Evolutionary conservation across 2,329 filamentous ascomycete species (phyloP).

Genomic region (Didymella exigua): DNA sequence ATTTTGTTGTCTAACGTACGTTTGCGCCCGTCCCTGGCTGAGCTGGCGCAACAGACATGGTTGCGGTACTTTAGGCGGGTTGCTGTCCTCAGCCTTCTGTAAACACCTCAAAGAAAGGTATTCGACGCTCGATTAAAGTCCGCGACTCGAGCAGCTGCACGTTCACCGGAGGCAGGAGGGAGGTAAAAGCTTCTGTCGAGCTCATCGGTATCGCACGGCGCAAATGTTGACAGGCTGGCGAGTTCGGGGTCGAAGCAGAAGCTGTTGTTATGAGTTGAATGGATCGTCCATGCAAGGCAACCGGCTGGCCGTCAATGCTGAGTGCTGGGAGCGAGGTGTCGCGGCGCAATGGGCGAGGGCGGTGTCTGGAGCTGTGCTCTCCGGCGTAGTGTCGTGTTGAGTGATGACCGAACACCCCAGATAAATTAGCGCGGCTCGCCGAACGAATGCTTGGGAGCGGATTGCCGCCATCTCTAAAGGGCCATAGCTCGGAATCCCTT

Average conservation of each 20-base stretch:
- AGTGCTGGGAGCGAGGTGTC: constrained; percentile 18
- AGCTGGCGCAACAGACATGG: constrained; percentile 24
- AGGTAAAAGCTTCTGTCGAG: constrained; percentile 28
- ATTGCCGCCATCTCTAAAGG: constrained; percentile 7
- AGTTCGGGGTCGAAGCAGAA: constrained; percentile 11
- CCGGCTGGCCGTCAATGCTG: constrained; percentile 7
- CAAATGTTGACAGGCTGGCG: constrained; percentile 24
- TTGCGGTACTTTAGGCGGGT: constrained; percentile 24
- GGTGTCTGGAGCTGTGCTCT: constrained; percentile 15
- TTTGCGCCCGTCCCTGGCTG: constrained; percentile 26
- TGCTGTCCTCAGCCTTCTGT: constrained; percentile 27
- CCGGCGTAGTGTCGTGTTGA: constrained; percentile 30
- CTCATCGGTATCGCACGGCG: constrained; percentile 39
- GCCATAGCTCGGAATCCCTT: constrained; percentile 9
- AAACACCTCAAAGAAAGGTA: constrained; percentile 20
- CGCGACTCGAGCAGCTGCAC: constrained; percentile 23
- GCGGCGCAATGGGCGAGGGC: constrained; percentile 27
- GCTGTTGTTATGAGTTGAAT: constrained; percentile 23
- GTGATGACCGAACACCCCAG: constrained; percentile 23
- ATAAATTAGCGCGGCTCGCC: constrained; percentile 26
- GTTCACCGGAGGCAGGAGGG: constrained; percentile 32
- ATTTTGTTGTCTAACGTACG: constrained; percentile 27
- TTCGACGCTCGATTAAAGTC: constrained; percentile 10
- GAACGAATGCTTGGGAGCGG: constrained; percentile 16
- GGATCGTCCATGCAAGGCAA: constrained; percentile 42